Evolutionary conservation across 2,329 filamentous ascomycete species (phyloP).

Genomic region (Neonectria sp.): DNA sequence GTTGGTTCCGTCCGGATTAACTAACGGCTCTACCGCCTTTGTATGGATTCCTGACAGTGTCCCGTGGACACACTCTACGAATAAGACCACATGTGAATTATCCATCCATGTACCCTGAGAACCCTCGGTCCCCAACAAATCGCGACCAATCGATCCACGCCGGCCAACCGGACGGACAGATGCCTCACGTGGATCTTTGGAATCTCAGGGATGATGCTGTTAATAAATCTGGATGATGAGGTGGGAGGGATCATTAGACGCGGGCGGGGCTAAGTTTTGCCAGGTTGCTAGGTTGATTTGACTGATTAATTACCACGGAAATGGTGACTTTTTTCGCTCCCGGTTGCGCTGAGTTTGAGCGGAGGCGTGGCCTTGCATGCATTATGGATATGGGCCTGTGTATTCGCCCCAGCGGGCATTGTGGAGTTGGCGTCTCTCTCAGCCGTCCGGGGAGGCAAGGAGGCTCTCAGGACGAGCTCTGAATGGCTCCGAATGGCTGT

Average conservation of each 20-base stretch:
- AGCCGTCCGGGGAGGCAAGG: background rate
- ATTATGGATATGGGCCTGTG: background rate
- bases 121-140: constrained; percentile 44
- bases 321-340: background rate
- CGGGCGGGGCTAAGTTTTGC: background rate
- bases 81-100: background rate
- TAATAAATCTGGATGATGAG: constrained; percentile 15
- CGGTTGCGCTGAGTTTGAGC: constrained; percentile 1
- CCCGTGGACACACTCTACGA: background rate
- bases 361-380: background rate
- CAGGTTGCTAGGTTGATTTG: background rate
- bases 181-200: constrained; percentile 1
- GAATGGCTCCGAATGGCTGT: background rate
- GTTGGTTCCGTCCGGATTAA: background rate
- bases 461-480: background rate
- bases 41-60: background rate
- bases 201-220: constrained; percentile 22
- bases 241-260: background rate
- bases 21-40: background rate
- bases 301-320: background rate
- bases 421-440: background rate
- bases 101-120: constrained; percentile 23
- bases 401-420: background rate
- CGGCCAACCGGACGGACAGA: constrained; percentile 8
- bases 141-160: constrained; percentile 12